Base-by-base conservation (phyloP, 345 rosid species). In the Gossypium australe region DNA sequence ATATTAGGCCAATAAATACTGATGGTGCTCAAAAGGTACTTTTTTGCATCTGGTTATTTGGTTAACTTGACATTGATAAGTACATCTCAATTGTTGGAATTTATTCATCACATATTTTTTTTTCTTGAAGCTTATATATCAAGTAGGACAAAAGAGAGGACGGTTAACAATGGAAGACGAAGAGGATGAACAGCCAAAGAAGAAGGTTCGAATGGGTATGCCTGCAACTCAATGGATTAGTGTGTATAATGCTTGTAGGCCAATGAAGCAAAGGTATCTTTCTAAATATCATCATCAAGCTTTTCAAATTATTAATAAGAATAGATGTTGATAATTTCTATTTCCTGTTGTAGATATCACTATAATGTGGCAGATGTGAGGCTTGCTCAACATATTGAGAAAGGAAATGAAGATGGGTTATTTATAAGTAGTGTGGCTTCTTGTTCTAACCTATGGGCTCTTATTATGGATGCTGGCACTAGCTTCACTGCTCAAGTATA, bases 181-280 rank as follows among this genome's bases (percentile, higher is more conserved):
- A 73, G 98, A 89, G 20, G 95, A 92, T 78, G 97, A 93, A 78
- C 99, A 92, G 70, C 89, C 98, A 74, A 95, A 93, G 89, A 90
- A 90, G 73, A 95, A 93, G 84, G 82, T 95, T 71, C 87, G 99
- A 49, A 85, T 95, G 93, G 99, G 99, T 69, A 93, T 93, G 98
- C 99, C 99, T 66, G 94, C 97, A 78, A 90, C 92, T 25, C 98
- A 95, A 75, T 95, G 99, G 99, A 95, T 95, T 77, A 95, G 99
- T 79, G 84, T 93, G 52, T 95, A 95, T 82, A 95, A 85, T 87
- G 97, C 99, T 75, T 92, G 94, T 75, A 92, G 93, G 73, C 97
- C 98, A 14, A 94, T 94, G 98, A 94, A 91, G 80, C 97, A 94
- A 83, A 86, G 97, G 98, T 91, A 76, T 68, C 56, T 66, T 27